phyloP scores from a whole-genome alignment of 2,329 filamentous ascomycete genomes.

The Emydomyces testavorans region DNA sequence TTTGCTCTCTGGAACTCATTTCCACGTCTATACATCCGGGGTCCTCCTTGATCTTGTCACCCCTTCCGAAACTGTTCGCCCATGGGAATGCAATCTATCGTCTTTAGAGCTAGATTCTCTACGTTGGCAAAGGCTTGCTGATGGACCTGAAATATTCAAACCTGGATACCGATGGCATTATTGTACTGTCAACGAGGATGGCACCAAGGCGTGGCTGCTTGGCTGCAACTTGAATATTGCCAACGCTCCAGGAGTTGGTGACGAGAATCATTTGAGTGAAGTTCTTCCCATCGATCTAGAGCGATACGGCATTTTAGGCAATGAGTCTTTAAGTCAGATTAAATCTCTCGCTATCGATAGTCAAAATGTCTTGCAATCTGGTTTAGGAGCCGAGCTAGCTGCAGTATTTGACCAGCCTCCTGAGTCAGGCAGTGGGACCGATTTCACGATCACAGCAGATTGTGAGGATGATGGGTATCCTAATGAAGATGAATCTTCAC shows the following conservation, averaged over 20 bases:
- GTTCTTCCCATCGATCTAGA: conserved; percentile 88
- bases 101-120: conserved; percentile 76
- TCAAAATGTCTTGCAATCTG: conserved; percentile 41
- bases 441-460: conserved; percentile 83
- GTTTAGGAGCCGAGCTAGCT: conserved; percentile 76
- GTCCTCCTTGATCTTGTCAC: conserved; percentile 90
- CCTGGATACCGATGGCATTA: conserved; percentile 95
- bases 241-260: conserved; percentile 55
- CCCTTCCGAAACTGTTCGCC: conserved; percentile 73
- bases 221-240: conserved; percentile 70
- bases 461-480: conserved; percentile 49
- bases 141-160: conserved; percentile 87
- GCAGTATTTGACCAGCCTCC: conserved; percentile 77
- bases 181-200: conserved; percentile 88
- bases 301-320: conserved; percentile 80
- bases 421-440: conserved; percentile 72
- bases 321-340: conserved; percentile 44
- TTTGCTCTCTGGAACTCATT: conserved; percentile 84
- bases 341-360: conserved; percentile 43
- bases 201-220: conserved; percentile 93
- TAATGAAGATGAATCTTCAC: conserved; percentile 55
- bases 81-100: conserved; percentile 80
- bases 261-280: conserved; percentile 88
- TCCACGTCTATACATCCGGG: conserved; percentile 87
- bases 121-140: conserved; percentile 89